Base-by-base conservation (phyloP, 2,329 filamentous ascomycete genomes). In the Colletotrichum eleusines region DNA sequence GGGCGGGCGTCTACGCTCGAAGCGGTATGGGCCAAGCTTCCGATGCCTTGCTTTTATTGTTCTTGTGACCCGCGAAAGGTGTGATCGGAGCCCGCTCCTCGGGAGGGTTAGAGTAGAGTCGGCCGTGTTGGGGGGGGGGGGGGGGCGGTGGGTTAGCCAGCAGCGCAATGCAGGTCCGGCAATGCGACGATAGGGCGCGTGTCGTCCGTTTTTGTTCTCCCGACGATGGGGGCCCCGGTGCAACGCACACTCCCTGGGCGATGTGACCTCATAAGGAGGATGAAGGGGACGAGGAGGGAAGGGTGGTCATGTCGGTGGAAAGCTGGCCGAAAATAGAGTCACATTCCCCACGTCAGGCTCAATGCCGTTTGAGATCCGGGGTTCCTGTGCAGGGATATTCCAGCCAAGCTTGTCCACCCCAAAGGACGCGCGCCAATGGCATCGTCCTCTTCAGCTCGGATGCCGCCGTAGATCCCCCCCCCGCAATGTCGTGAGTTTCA, bases 311-410 rank as follows among this genome's bases (percentile, higher is more conserved):
- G 46, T 71, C 69, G 69, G 69, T 33, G 11, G 35, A 71, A 59
- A 50, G 58, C 28, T 44, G 53, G 58, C 69, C 69, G 69, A 71
- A 59, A 53, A 28, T 31, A 68, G 62, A 59, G 64, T 42, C 11
- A 63, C 58, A 35, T 35, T 69, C 58, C 69, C 64, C 64, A 59
- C 69, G 64, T 63, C 42, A 35, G 46, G 38, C 38, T 40, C 38
- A 58, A 42, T 62, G 57, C 68, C 68, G 68, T 71, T 40, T 40
- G 58, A 71, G 69, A 71, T 71, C 69, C 28, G 69, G 69, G 69
- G 69, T 63, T 64, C 46, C 33, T 23, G 53, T 35, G 65, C 63
- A 58, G 69, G 64, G 69, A 48, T 71, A 14, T 31, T 58, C 58
- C 44, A 18, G 64, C 28, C 58, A 40, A 54, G 53, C n/a, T 18